Evolutionary conservation across 306 rosid species (phyloP).

Genomic region (Parietaria judaica): DNA sequence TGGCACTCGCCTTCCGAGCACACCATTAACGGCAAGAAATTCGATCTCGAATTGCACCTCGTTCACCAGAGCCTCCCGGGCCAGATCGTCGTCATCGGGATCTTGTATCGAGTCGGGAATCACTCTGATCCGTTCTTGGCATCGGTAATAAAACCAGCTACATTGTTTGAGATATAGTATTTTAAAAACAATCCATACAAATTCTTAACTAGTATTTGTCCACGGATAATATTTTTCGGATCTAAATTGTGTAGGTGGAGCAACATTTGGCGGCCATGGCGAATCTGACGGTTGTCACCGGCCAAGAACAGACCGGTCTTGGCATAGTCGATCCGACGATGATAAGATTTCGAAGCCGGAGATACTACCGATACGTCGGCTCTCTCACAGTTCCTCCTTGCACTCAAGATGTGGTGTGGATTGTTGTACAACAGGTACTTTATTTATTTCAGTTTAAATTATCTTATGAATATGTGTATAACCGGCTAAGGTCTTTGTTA

Average conservation of each 20-base stretch:
- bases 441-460: background rate
- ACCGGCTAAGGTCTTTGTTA: too few species aligned
- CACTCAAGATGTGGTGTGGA: slow-evolving; percentile 53
- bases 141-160: slow-evolving; percentile 23
- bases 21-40: slow-evolving; percentile 42
- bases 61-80: slow-evolving; percentile 49
- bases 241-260: slow-evolving; percentile 23
- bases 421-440: slow-evolving; percentile 27
- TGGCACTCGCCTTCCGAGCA: slow-evolving; percentile 90
- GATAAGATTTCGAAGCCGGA: slow-evolving; percentile 15
- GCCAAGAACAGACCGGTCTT: slow-evolving; percentile 13
- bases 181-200: too few species aligned
- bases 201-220: background rate
- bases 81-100: slow-evolving; percentile 43
- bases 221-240: background rate
- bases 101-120: slow-evolving; percentile 38
- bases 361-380: slow-evolving; percentile 60
- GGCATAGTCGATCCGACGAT: slow-evolving; percentile 37
- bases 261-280: slow-evolving; percentile 25
- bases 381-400: slow-evolving; percentile 79
- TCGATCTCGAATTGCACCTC: slow-evolving; percentile 58
- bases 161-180: too few species aligned
- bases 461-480: background rate
- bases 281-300: background rate
- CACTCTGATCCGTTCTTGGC: slow-evolving; percentile 45